phyloP scores from a whole-genome alignment of 305 asterid species.

The Solanum chacoense region DNA sequence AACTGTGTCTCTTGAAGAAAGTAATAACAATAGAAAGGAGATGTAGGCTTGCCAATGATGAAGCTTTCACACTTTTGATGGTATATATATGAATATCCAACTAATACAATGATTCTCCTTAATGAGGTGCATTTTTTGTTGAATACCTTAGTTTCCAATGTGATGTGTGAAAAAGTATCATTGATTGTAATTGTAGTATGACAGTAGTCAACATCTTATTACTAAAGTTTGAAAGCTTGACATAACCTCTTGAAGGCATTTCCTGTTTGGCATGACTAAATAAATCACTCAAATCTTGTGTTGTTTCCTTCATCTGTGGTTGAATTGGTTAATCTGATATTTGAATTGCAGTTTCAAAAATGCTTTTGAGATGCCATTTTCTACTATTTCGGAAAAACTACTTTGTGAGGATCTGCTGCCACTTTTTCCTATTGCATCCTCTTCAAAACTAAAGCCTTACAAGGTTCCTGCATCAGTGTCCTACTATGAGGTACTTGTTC shows the following conservation, averaged over 20 bases:
- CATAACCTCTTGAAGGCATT: neutral
- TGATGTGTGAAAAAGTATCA: neutral
- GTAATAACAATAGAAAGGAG: neutral
- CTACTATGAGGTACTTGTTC: slow-evolving; percentile 53
- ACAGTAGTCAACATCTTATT: neutral
- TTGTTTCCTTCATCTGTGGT: slow-evolving; percentile 1
- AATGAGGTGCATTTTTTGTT: neutral
- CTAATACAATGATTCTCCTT: neutral
- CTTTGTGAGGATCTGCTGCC: slow-evolving; percentile 72
- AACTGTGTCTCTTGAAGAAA: neutral
- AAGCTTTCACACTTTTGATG: neutral
- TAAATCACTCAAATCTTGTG: neutral
- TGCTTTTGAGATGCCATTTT: slow-evolving; percentile 82
- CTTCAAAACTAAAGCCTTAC: slow-evolving; percentile 16
- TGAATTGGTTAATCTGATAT: slow-evolving; percentile 14
- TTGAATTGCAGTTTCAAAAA: slow-evolving; percentile 61
- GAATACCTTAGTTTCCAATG: neutral
- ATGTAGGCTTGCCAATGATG: neutral
- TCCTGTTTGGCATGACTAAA: neutral
- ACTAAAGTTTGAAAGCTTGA: neutral
- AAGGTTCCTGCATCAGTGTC: slow-evolving; percentile 61
- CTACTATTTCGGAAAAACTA: slow-evolving; percentile 67
- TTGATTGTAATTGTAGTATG: neutral
- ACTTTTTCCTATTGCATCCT: slow-evolving; percentile 62
- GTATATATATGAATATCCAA: neutral